Evolutionary conservation across 192 early-diverging fungal genomes (phyloP), one percentile per base, ranked within the genome.

Genomic region (Podila epigama): DNA sequence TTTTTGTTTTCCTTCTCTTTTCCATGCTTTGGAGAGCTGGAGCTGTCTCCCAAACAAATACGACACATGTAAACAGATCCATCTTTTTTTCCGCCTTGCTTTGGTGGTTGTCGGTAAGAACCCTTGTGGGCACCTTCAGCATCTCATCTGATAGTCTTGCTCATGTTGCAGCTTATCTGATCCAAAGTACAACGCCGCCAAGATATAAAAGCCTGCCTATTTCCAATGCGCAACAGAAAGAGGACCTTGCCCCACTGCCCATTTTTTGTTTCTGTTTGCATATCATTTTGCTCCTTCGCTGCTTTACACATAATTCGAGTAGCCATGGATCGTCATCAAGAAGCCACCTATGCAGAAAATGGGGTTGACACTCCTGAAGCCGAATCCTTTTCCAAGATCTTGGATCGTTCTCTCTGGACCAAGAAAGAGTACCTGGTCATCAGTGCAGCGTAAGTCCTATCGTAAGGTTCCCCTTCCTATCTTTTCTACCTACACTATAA

Each of bases 351-450:
- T 18, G 58, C 39, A 27, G 58, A 60, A 18, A 42, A 29, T 18
- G 58, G 39, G 28, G 13, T 31, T 27, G 39, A 60, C 37, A 29
- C 39, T 34, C 58, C 58, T 22, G 33, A 56, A 13, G 27, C 36
- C 10, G 51, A 51, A 27, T 39, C 63, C 29, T 64, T 54, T 44
- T 64, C 63, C 2, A 18, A 54, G 12, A 64, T 64, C 51, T 16
- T 64, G 27, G 63, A 64, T 54, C 63, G 63, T 51, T 51, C 48
- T 31, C 27, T 53, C 29, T 53, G 48, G 63, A 64, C 51, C 33
- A 22, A 11, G 18, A 64, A 54, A 13, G 63, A 64, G 16, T 64
- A 25, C 36, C 22, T 39, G 48, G 33, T 37, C 51, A 28, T 64
- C 13, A 39, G 16, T 51, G 63, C 63, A 35, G 63, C 32, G 63